phyloP scores from a whole-genome alignment of 345 rosid genomes.

The Melastoma malabathricum region DNA sequence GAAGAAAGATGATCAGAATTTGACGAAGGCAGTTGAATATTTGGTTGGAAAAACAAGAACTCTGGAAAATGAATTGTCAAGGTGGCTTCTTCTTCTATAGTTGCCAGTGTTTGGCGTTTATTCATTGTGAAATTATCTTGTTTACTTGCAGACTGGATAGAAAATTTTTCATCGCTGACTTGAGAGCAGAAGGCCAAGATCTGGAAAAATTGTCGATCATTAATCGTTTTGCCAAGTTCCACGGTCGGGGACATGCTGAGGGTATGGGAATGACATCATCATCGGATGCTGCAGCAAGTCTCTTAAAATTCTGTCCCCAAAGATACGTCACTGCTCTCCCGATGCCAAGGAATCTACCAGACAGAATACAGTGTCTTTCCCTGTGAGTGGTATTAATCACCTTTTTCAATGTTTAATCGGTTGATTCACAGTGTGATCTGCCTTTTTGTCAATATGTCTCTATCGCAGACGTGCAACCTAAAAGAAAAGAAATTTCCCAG shows the following conservation, averaged over 20 bases:
- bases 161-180: conserved; percentile 28
- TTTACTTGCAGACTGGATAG: conserved; percentile 41
- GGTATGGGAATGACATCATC: conserved; percentile 25
- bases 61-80: conserved; percentile 36
- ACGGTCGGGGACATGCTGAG: conserved; percentile 33
- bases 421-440: neutral
- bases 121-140: neutral
- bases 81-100: conserved; percentile 18
- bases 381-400: conserved; percentile 26
- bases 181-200: conserved; percentile 61
- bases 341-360: conserved; percentile 53
- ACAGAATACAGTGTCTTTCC: conserved; percentile 55
- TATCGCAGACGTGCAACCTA: no score
- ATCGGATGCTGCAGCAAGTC: conserved; percentile 6
- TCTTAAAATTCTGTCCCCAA: conserved; percentile 33
- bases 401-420: neutral
- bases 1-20: conserved; percentile 9
- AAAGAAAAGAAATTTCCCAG: no score
- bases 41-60: conserved; percentile 34
- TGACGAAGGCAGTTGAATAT: conserved; percentile 24
- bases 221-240: conserved; percentile 87
- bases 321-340: conserved; percentile 52
- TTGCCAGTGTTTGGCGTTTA: neutral
- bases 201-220: conserved; percentile 59
- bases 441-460: neutral